Evolutionary conservation across 1,284 basidiomycete genomes (phyloP).

Genomic region (Cutaneotrichosporon dermatis): DNA sequence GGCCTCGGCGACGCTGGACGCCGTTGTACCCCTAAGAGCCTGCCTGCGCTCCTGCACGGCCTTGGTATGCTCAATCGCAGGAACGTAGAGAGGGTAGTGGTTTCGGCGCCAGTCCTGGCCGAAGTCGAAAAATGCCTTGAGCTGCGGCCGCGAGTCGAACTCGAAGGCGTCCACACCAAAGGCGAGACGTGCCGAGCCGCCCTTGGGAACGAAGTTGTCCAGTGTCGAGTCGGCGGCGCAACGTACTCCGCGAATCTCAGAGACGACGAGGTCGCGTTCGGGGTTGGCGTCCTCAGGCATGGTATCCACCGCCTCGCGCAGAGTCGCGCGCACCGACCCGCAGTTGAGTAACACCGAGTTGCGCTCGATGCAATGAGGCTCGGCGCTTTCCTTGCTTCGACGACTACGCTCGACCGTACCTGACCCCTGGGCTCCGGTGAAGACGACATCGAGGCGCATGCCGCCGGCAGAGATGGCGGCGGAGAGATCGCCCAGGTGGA

Average conservation of each 20-base stretch:
- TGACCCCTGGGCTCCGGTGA: constrained; percentile 7
- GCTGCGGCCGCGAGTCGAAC: constrained; percentile 37
- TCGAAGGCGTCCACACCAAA: constrained; percentile 25
- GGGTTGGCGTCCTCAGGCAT: not conserved
- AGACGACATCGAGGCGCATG: constrained; percentile 17
- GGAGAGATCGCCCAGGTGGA: constrained; percentile 14
- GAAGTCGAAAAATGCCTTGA: constrained; percentile 37
- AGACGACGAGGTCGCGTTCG: constrained; percentile 9
- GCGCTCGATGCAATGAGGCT: not conserved
- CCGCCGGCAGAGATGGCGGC: constrained; percentile 22
- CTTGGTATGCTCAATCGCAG: constrained; percentile 19
- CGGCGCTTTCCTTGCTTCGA: not conserved
- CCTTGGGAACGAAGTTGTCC: constrained; percentile 4
- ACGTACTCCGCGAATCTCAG: constrained; percentile 1
- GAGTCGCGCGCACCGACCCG: not conserved
- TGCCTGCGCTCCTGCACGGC: not conserved
- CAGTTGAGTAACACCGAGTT: constrained; percentile 9
- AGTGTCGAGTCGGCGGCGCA: constrained; percentile 2
- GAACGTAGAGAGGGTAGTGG: constrained; percentile 32
- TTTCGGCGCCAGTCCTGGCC: constrained; percentile 33
- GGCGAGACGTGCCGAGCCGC: constrained; percentile 9
- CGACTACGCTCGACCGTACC: constrained; percentile 5
- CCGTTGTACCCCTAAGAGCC: not conserved
- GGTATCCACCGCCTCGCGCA: not conserved
- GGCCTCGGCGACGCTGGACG: no score